Evolutionary conservation across 345 rosid genomes (phyloP).

Genomic region (Carallia pectinifolia): DNA sequence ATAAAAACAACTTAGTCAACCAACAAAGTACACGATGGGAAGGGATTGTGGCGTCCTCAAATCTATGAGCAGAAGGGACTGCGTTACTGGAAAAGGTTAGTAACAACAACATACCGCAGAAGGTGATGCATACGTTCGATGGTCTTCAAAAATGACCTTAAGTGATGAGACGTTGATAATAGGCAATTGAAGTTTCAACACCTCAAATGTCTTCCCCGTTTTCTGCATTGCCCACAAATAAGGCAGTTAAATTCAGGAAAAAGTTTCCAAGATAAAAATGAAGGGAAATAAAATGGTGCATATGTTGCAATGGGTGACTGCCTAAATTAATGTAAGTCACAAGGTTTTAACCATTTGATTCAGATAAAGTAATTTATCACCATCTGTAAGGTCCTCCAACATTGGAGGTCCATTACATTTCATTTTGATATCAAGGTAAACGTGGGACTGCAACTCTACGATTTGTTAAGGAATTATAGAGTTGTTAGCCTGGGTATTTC

Average conservation of each 20-base stretch:
- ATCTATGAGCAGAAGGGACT: too few species aligned
- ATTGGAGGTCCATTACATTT: background rate
- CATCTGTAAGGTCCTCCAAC: background rate
- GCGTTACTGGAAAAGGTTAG: too few species aligned
- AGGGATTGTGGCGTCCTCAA: too few species aligned
- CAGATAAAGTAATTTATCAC: background rate
- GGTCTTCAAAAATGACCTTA: slow-evolving; percentile 83
- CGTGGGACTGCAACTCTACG: too few species aligned
- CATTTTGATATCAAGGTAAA: background rate
- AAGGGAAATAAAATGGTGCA: background rate
- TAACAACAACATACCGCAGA: slow-evolving; percentile 66
- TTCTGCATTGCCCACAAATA: slow-evolving; percentile 52
- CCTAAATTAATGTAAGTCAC: background rate
- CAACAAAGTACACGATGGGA: too few species aligned
- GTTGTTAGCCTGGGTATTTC: too few species aligned
- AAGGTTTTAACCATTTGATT: background rate
- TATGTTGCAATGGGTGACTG: background rate
- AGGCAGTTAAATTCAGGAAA: slow-evolving; percentile 9
- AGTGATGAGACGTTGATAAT: slow-evolving; percentile 72
- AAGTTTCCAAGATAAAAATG: background rate
- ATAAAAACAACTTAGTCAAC: too few species aligned
- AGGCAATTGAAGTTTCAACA: slow-evolving; percentile 73
- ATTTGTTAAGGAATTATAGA: too few species aligned
- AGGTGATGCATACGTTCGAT: slow-evolving; percentile 83
- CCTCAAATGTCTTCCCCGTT: slow-evolving; percentile 81